These are phyloP conservation scores for Apiotrichum sp. DNA, from an alignment of 1,284 basidiomycete genomes.

Conservation along the genomic window DNA sequence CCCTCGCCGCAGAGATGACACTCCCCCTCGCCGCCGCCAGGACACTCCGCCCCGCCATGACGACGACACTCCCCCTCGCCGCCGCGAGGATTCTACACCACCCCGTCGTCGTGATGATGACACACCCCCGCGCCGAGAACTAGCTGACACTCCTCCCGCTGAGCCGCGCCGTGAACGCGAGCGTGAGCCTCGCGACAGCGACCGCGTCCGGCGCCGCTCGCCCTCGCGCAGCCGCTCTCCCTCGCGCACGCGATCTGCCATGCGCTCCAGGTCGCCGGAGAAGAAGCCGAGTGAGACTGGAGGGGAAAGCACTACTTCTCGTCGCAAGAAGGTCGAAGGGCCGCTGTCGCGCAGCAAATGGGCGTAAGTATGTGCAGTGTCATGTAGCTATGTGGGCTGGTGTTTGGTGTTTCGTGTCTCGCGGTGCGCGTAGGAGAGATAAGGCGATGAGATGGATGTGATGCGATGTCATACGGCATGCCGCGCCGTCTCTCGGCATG, in stretches of 20 bases:
- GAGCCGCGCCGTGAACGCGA: constrained; percentile 6
- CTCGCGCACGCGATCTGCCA: not conserved
- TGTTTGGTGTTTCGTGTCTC: too few relatives aligned
- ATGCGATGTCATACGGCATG: too few relatives aligned
- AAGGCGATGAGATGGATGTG: too few relatives aligned
- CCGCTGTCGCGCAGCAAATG: constrained; percentile 14
- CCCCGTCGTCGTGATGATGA: not conserved
- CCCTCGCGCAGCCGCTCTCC: not conserved
- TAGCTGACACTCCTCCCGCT: not conserved
- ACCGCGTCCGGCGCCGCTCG: not conserved
- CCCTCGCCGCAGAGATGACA: constrained; percentile 2
- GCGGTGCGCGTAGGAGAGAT: too few relatives aligned
- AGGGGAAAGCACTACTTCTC: not conserved
- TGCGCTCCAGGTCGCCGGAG: constrained; percentile 5
- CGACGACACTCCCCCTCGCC: not conserved
- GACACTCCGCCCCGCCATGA: not conserved
- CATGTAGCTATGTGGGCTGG: not conserved
- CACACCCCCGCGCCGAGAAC: constrained; percentile 1
- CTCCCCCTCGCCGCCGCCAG: constrained; percentile 1
- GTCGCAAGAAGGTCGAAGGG: constrained; percentile 13
- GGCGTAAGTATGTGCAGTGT: constrained; percentile 6
- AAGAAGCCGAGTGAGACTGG: not conserved
- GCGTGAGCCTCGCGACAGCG: constrained; percentile 1
- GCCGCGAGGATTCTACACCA: constrained; percentile 2
- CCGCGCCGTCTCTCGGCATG: too few relatives aligned